Percentiles rank a stretch among this genome's conserved stretches.
phyloP scores from a whole-genome alignment of 352 stramenopile genomes.

The Phytophthora sojae region DNA sequence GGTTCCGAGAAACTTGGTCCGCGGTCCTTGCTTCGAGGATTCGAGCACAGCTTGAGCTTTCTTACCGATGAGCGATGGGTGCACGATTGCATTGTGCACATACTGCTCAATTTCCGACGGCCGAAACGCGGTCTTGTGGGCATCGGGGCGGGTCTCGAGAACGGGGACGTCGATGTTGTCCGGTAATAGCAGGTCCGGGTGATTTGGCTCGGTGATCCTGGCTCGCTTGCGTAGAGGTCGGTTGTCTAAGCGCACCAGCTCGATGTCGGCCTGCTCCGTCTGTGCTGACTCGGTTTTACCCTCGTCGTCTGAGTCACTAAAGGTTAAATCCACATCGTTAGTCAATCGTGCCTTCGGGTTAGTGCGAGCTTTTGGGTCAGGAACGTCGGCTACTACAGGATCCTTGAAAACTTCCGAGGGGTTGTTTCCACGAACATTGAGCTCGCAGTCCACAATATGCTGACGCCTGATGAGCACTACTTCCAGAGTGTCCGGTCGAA shows the following conservation, averaged over 20 bases:
- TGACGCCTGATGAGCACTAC: background rate
- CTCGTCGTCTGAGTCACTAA: slow-evolving; percentile 18
- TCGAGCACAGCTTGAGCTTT: slow-evolving; percentile 22
- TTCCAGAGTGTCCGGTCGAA: slow-evolving; percentile 6
- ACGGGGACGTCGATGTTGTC: background rate
- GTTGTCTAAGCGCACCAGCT: background rate
- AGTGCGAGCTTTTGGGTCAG: background rate
- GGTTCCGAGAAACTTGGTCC: slow-evolving; percentile 13
- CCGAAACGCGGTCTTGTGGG: background rate
- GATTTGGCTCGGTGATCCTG: background rate
- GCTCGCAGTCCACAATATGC: slow-evolving; percentile 16
- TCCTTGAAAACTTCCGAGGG: slow-evolving; percentile 5
- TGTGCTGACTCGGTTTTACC: background rate
- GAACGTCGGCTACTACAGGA: background rate
- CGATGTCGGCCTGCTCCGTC: background rate
- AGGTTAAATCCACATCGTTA: slow-evolving; percentile 2
- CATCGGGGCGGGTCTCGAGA: background rate
- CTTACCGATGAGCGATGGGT: slow-evolving; percentile 11
- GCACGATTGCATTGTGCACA: slow-evolving; percentile 2
- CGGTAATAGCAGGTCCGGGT: background rate
- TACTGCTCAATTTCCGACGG: slow-evolving; percentile 6
- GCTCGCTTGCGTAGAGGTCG: background rate
- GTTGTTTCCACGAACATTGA: background rate
- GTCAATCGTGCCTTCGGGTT: background rate
- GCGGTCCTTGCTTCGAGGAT: slow-evolving; percentile 3